These are phyloP conservation scores for Marsdenia floribunda DNA, from an alignment of 257 asterid genomes.

Conservation along the genomic window DNA sequence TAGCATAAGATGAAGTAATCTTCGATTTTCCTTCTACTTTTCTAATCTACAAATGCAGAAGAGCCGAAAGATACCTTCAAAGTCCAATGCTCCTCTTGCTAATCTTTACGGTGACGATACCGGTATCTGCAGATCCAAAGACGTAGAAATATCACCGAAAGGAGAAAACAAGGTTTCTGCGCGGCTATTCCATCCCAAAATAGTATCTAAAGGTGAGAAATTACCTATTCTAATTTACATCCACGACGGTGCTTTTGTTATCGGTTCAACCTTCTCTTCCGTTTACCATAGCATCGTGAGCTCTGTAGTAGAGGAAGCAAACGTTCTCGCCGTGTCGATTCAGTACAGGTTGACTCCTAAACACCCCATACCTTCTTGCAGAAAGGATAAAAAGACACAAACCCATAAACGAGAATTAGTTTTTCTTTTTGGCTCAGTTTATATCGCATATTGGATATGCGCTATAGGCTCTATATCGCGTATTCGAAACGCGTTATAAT, in stretches of 20 bases:
- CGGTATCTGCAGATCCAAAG: constrained; percentile 38
- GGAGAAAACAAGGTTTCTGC: constrained; percentile 30
- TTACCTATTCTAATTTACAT: constrained; percentile 47
- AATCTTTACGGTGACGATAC: constrained; percentile 21
- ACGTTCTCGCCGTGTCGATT: too few species aligned
- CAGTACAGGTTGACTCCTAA: constrained; percentile 73
- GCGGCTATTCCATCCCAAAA: constrained; percentile 34
- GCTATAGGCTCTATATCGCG: too few species aligned
- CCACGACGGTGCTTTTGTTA: constrained; percentile 52
- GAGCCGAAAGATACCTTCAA: constrained; percentile 24
- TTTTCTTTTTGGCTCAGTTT: too few species aligned
- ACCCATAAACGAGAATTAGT: too few species aligned
- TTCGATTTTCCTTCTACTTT: constrained; percentile 28
- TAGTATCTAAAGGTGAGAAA: constrained; percentile 19
- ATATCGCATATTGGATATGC: too few species aligned
- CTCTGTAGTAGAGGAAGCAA: constrained; percentile 27
- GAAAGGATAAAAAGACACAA: too few species aligned
- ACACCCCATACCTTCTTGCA: constrained; percentile 39
- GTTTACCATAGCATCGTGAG: constrained; percentile 31
- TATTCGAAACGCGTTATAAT: too few species aligned
- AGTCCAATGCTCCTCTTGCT: constrained; percentile 9
- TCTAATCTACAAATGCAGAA: constrained; percentile 34
- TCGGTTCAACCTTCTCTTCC: constrained; percentile 38
- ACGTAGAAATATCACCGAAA: constrained; percentile 35
- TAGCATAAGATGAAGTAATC: constrained; percentile 24